phyloP scores from a whole-genome alignment of 139 green algal genomes.

The Micractinium sp. region DNA sequence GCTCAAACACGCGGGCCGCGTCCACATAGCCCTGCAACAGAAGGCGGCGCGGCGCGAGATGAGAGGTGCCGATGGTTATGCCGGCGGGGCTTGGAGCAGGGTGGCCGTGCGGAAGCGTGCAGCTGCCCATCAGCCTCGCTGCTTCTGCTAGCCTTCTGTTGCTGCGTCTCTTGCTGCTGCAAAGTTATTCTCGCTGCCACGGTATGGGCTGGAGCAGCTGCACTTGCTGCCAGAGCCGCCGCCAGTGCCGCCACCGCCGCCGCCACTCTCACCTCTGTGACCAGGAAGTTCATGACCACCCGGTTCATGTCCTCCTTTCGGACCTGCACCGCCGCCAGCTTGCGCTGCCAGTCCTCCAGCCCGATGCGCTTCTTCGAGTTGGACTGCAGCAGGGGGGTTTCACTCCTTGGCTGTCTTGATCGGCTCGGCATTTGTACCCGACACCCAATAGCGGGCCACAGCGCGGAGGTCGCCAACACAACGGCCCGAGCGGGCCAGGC shows the following conservation, averaged over 20 bases:
- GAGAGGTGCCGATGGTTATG: no score
- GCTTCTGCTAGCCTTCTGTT: no score
- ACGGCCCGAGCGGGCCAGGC: not conserved
- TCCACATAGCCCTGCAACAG: slow-evolving; percentile 91
- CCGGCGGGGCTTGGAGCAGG: not conserved
- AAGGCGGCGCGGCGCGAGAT: no score
- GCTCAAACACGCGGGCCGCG: slow-evolving; percentile 85
- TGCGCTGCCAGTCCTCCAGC: slow-evolving; percentile 79
- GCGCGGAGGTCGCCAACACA: no score
- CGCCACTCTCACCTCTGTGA: slow-evolving; percentile 85
- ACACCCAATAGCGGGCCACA: no score
- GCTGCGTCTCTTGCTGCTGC: not conserved
- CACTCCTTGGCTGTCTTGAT: no score
- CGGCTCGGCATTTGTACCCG: no score
- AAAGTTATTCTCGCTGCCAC: not conserved
- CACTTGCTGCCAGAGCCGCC: no score
- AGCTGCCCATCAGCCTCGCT: no score
- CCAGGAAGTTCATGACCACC: slow-evolving; percentile 96
- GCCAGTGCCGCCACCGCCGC: not conserved
- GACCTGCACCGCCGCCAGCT: slow-evolving; percentile 73
- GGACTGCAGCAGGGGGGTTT: not conserved
- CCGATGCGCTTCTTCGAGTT: slow-evolving; percentile 33
- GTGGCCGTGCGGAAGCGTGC: no score
- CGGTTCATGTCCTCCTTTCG: slow-evolving; percentile 93
- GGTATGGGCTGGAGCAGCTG: not conserved